A percentile compares a stretch with the other conserved stretches of the same genome.
These are phyloP conservation scores for Triticum aestivum DNA, from an alignment of 176 grass and related monocot genomes.

Conservation along the genomic window DNA sequence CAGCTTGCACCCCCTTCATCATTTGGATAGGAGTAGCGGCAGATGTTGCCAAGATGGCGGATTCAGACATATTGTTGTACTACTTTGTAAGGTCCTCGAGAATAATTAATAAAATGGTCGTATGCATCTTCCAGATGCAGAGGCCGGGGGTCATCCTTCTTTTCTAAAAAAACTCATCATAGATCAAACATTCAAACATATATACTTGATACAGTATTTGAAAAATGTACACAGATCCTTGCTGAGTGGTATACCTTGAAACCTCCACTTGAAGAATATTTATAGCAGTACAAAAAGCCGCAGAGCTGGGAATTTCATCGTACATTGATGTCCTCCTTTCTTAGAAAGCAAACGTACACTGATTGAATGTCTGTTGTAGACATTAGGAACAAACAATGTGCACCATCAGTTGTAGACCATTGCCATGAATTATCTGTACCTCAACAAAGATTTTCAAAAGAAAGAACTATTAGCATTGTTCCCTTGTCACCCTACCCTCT, in stretches of 20 bases:
- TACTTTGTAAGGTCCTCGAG: no score
- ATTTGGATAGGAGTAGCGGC: no score
- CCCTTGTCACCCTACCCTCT: not conserved
- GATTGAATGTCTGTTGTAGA: slow-evolving; percentile 15
- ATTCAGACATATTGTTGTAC: no score
- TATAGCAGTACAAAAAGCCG: not conserved
- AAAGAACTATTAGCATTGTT: not conserved
- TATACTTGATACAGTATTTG: not conserved
- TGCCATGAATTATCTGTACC: slow-evolving; percentile 10
- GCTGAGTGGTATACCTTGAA: not conserved
- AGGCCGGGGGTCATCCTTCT: no score
- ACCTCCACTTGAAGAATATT: slow-evolving; percentile 22
- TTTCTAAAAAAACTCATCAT: not conserved
- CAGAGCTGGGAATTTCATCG: not conserved
- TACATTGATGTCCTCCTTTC: not conserved
- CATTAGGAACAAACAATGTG: slow-evolving; percentile 17
- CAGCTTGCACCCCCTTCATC: no score
- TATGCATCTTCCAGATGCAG: no score
- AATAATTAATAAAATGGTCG: no score
- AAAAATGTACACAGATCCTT: not conserved
- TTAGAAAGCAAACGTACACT: not conserved
- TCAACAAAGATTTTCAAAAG: not conserved
- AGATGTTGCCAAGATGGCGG: no score
- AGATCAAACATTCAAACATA: not conserved
- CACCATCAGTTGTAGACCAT: slow-evolving; percentile 19